Conservation (phyloP, 805 yeast genomes). For the Sugiyamaella chiloensis region DNA sequence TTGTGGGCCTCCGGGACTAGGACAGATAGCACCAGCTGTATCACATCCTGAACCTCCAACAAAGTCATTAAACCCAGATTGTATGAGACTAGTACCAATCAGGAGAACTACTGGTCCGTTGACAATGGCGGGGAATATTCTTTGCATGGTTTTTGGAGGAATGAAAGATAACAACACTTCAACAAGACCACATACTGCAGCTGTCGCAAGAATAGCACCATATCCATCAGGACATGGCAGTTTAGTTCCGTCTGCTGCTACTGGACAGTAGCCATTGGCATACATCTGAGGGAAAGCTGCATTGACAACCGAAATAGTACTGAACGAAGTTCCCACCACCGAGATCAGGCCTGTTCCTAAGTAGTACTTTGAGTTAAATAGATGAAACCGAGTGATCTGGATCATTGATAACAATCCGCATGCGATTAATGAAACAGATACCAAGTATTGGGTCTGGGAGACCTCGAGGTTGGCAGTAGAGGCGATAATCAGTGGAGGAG, state of each 20-base stretch:
- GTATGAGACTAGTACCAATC: slow-evolving; percentile 69
- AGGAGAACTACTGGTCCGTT: slow-evolving; percentile 90
- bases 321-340: slow-evolving; percentile 88
- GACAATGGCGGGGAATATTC: slow-evolving; percentile 81
- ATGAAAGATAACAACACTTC: slow-evolving; percentile 72
- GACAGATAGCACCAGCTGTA: slow-evolving; percentile 41
- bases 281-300: slow-evolving; percentile 83
- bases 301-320: slow-evolving; percentile 76
- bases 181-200: slow-evolving; percentile 70
- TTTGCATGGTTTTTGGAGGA: slow-evolving; percentile 70
- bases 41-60: slow-evolving; percentile 72
- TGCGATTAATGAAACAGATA: slow-evolving; percentile 67
- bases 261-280: slow-evolving; percentile 61
- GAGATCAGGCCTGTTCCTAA: slow-evolving; percentile 86
- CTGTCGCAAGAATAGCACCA: slow-evolving; percentile 81
- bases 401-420: slow-evolving; percentile 67
- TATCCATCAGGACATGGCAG: slow-evolving; percentile 88
- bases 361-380: slow-evolving; percentile 68
- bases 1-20: slow-evolving; percentile 50
- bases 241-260: slow-evolving; percentile 57
- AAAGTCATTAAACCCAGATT: slow-evolving; percentile 78
- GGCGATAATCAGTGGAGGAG: slow-evolving; percentile 78
- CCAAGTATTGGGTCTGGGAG: slow-evolving; percentile 55
- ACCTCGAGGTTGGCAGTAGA: slow-evolving; percentile 55
- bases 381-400: slow-evolving; percentile 78